phyloP scores from a whole-genome alignment of 306 rosid genomes.

The cucumber (Cucumis sativus) region DNA sequence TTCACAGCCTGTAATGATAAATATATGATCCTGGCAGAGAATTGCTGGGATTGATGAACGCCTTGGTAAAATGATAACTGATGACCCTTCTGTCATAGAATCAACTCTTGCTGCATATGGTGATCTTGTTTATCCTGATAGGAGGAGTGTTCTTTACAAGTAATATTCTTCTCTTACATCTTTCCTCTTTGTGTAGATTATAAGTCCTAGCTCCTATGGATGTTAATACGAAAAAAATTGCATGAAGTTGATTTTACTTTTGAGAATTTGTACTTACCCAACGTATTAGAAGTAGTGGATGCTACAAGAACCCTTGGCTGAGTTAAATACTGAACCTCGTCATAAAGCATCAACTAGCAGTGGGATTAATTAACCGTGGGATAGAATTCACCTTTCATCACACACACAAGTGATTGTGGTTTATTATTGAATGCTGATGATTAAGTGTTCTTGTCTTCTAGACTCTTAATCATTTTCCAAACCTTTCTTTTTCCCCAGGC shows the following conservation, averaged over 20 bases:
- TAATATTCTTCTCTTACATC: constrained; percentile 27
- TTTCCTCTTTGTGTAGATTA: not conserved
- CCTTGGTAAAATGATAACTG: constrained; percentile 67
- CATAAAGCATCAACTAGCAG: not conserved
- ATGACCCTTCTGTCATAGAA: constrained; percentile 68
- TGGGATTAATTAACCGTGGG: not conserved
- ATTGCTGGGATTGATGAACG: constrained; percentile 72
- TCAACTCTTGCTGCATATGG: constrained; percentile 74
- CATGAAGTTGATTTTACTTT: not conserved
- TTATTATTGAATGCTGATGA: too few relatives aligned
- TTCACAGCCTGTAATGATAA: constrained; percentile 6
- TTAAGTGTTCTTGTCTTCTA: not conserved
- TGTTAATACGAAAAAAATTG: not conserved
- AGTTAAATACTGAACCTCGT: not conserved
- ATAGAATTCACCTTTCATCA: not conserved
- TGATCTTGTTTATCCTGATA: constrained; percentile 80
- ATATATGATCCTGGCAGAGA: constrained; percentile 41
- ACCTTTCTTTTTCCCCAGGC: constrained; percentile 29
- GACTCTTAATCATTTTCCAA: not conserved
- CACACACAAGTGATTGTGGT: not conserved
- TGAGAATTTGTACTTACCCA: not conserved
- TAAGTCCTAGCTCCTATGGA: not conserved
- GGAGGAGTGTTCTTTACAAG: constrained; percentile 55
- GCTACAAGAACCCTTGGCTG: not conserved
- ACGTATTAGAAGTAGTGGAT: not conserved